These are phyloP conservation scores for Ceratobasidium sp. DNA, from an alignment of 1,284 basidiomycete species.

Conservation along the genomic window DNA sequence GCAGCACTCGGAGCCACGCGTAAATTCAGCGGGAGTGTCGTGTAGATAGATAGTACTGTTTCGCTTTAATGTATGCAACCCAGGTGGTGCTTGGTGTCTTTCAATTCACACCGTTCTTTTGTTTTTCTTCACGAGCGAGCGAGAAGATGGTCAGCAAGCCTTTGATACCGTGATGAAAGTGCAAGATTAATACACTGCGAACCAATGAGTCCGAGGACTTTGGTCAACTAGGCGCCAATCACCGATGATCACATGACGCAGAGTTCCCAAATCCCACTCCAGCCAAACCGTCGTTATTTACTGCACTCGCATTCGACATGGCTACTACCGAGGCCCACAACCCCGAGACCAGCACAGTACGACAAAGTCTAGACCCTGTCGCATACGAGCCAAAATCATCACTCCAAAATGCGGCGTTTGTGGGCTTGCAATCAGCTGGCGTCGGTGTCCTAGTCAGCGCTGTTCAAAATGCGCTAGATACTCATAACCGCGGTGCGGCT, in stretches of 20 bases:
- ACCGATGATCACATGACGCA: constrained; percentile 24
- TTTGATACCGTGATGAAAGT: background rate
- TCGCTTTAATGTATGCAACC: constrained; percentile 25
- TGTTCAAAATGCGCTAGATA: constrained; percentile 85
- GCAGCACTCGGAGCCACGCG: constrained; percentile 12
- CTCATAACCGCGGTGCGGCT: constrained; percentile 85
- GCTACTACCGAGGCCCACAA: constrained; percentile 14
- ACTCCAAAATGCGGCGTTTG: constrained; percentile 67
- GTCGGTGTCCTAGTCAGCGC: constrained; percentile 83
- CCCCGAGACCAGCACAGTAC: background rate
- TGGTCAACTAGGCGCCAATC: constrained; percentile 7
- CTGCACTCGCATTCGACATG: constrained; percentile 8
- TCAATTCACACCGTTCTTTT: constrained; percentile 23
- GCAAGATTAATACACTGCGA: background rate
- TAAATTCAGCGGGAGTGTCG: background rate
- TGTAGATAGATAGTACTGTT: background rate
- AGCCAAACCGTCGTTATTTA: constrained; percentile 8
- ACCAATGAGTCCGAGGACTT: constrained; percentile 5
- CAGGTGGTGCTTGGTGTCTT: constrained; percentile 37
- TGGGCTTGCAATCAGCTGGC: constrained; percentile 74
- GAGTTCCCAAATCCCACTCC: constrained; percentile 11
- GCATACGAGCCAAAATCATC: constrained; percentile 68
- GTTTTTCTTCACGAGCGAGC: background rate
- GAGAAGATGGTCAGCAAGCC: background rate
- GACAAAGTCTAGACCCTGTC: constrained; percentile 11